Percentiles rank a stretch among this genome's conserved stretches.
These are phyloP conservation scores for Xylariaceae sp. DNA, from an alignment of 2,329 filamentous ascomycete genomes.

Conservation along the genomic window DNA sequence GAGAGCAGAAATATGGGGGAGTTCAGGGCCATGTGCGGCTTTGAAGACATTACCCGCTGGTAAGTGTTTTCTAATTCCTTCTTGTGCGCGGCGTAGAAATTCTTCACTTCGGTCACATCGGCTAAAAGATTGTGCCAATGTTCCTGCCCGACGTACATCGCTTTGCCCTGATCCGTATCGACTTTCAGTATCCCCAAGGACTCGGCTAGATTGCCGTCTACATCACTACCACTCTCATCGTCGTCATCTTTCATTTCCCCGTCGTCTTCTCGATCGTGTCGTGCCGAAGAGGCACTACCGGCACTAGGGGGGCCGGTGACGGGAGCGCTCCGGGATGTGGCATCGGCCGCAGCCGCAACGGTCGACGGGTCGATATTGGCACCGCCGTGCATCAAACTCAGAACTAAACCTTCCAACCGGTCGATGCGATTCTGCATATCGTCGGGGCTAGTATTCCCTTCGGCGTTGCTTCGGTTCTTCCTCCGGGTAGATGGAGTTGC, in stretches of 20 bases:
- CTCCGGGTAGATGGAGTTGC: slow-evolving; percentile 67
- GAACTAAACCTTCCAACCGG: slow-evolving; percentile 82
- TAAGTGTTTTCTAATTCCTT: slow-evolving; percentile 83
- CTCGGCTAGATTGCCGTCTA: slow-evolving; percentile 63
- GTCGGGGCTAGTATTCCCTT: slow-evolving; percentile 64
- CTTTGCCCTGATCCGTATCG: slow-evolving; percentile 70
- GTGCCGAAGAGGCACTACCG: slow-evolving; percentile 44
- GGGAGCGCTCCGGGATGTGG: slow-evolving; percentile 28
- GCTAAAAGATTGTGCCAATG: slow-evolving; percentile 78
- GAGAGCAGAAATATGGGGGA: slow-evolving; percentile 78
- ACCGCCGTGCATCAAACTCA: slow-evolving; percentile 91
- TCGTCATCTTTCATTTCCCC: slow-evolving; percentile 46
- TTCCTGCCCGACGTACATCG: slow-evolving; percentile 75
- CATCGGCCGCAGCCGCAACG: slow-evolving; percentile 34
- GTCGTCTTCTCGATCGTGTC: slow-evolving; percentile 55
- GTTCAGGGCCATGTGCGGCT: slow-evolving; percentile 54
- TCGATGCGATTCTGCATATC: slow-evolving; percentile 99
- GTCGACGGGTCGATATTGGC: slow-evolving; percentile 44
- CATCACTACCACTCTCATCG: slow-evolving; percentile 62
- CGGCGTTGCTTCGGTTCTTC: slow-evolving; percentile 59
- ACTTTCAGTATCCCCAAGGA: slow-evolving; percentile 81
- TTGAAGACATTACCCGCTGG: slow-evolving; percentile 67
- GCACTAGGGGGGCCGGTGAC: slow-evolving; percentile 36
- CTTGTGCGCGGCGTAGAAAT: slow-evolving; percentile 80
- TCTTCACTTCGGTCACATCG: slow-evolving; percentile 89